phyloP scores from a whole-genome alignment of 208 protist species.

The Leishmania turanica region DNA sequence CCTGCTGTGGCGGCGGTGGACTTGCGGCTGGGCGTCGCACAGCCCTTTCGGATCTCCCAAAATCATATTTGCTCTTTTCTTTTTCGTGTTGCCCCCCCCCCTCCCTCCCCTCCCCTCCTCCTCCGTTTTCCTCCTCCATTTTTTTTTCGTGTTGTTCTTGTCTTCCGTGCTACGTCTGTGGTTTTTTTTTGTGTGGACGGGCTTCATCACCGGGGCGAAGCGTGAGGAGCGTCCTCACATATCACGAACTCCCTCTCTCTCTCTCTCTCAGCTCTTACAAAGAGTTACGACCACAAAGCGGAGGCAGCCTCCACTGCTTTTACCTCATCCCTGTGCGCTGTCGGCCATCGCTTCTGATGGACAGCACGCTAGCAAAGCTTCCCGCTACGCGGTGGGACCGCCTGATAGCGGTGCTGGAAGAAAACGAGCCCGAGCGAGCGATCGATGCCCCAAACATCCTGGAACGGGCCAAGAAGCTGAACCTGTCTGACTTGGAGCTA shows the following conservation, averaged over 20 bases:
- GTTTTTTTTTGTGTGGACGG: neutral
- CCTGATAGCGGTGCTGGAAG: conserved; percentile 48
- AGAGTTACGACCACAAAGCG: neutral
- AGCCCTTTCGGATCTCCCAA: neutral
- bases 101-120: neutral
- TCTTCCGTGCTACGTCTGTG: neutral
- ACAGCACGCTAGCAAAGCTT: conserved; percentile 7
- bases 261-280: neutral
- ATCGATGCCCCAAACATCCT: conserved; percentile 59
- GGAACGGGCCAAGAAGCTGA: conserved; percentile 40
- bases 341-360: neutral
- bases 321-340: neutral
- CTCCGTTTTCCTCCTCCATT: neutral
- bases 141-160: neutral
- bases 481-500: conserved; percentile 45
- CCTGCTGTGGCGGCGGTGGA: too few relatives aligned
- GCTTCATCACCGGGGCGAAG: neutral
- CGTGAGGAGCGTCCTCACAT: neutral
- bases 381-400: conserved; percentile 59
- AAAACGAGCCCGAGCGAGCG: conserved; percentile 47
- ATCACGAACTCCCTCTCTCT: neutral
- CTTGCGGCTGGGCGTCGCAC: neutral
- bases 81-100: neutral
- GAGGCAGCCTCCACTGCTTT: neutral
- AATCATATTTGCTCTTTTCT: neutral